Evolutionary conservation across 805 yeast species (phyloP), one percentile per base, ranked within the genome.

Genomic region (Candida parachauliodes): DNA sequence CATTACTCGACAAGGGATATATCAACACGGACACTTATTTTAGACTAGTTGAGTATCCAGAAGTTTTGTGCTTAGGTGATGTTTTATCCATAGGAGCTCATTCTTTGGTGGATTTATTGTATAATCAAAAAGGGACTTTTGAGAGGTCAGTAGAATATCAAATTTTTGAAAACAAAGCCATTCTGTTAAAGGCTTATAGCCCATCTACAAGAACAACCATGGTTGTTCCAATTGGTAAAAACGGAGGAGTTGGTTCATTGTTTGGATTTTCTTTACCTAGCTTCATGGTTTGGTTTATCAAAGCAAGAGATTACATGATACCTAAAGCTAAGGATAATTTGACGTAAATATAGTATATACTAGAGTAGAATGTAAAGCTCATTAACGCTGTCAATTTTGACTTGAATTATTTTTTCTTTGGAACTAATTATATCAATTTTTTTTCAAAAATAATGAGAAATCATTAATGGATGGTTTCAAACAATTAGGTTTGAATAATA

Each of bases 41-140:
- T 12, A 28, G 50, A 7, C 57, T 62, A 9, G 41, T 52, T 25
- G 52, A 51, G 3, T 42, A 52, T 32, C 40, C 41, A 9, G 46
- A 61, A 15, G 64, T 65, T 4, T 21, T 62, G 14, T 69, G 59
- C 3, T 32, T 62, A 11, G 72, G 72, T 17, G 72, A 67, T 45
- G 52, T 65, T 26, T 43, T 54, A 4, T 37, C 57, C 1, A 48
- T 50, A 6, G 47, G 58, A 2, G 39, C 39, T 10, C 45, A 45
- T 14, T 47, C 61, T 8, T 6, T 60, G 8, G 52, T 55, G 8
- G 67, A 64, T 37, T 28, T 65, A 17, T 36, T 43, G 23, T 47
- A 48, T 35, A 39, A 42, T 28, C 68, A 60, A 36, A 27, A 30
- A 6, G 43, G 41, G 10, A 40, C 42, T 5, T 40, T 60, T 27